Evolutionary conservation across 2,329 filamentous ascomycete species (phyloP), one percentile per base, ranked within the genome.

Genomic region (Botrytis fabae): DNA sequence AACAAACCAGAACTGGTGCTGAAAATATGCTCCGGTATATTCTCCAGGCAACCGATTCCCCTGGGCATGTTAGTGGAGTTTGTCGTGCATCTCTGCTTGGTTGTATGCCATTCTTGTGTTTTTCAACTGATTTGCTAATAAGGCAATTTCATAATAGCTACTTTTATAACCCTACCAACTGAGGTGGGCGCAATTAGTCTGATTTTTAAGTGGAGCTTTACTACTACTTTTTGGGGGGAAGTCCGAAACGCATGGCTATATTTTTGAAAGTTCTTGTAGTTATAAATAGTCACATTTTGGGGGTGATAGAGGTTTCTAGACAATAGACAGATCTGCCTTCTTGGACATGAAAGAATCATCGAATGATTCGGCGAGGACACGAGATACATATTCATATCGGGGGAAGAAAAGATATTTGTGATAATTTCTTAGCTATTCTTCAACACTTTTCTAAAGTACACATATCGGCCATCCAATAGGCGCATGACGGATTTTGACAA

Each of bases 91-190:
- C 12, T 12, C 18, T 44, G 42, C 0, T 10, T 25, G 5, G 22
- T 5, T 5, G 5, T 7, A 1, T n/a, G 10, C 14, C 5, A 2
- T 12, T 5, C 12, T 14, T 14, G 25, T 1, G 14, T 12, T 16
- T n/a, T 54, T 10, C 12, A n/a, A 51, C 5, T 25, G 48, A 51
- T n/a, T n/a, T 51, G 25, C 12, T 38, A 1, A 9, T 38, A 38
- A 38, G 8, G 38, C 38, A 38, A 38, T 1, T 38, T 38, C 38
- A 38, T 38, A 38, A 28, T 8, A 9, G n/a, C 0, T 28, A 18
- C 14, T 4, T 32, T 28, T 57, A 57, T 57, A 28, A 6, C 51
- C 3, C 18, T 16, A 32, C n/a, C 51, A 18, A 28, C 18, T 28
- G 16, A 57, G n/a, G 5, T 8, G 51, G 1, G 18, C 2, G n/a